These are phyloP conservation scores for Nidula niveotomentosa DNA, from an alignment of 1,284 basidiomycete genomes.

Conservation along the genomic window DNA sequence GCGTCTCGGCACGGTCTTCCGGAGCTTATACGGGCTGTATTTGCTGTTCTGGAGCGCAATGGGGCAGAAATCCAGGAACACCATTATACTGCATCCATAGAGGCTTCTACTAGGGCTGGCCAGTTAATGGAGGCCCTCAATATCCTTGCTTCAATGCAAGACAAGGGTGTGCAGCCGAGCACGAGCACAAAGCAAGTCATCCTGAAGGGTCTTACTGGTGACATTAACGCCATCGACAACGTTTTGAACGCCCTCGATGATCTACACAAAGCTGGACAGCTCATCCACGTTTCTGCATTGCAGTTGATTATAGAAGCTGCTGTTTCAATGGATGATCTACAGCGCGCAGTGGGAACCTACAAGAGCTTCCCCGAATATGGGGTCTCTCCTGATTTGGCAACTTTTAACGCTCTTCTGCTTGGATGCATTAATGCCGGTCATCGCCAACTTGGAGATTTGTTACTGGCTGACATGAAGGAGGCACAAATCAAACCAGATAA, in stretches of 20 bases:
- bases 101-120: slow-evolving; percentile 54
- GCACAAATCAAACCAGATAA: slow-evolving; percentile 51
- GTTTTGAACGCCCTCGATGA: slow-evolving; percentile 68
- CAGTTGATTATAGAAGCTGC: slow-evolving; percentile 71
- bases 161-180: slow-evolving; percentile 29
- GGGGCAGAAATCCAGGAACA: slow-evolving; percentile 59
- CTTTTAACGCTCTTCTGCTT: slow-evolving; percentile 70
- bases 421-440: slow-evolving; percentile 60
- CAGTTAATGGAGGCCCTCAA: slow-evolving; percentile 61
- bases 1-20: slow-evolving; percentile 72
- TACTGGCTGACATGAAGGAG: slow-evolving; percentile 63
- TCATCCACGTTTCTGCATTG: slow-evolving; percentile 56
- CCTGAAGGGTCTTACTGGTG: slow-evolving; percentile 42
- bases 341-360: slow-evolving; percentile 78
- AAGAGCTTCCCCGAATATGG: slow-evolving; percentile 58
- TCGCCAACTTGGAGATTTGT: slow-evolving; percentile 58
- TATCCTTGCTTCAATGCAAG: slow-evolving; percentile 55
- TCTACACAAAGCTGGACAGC: slow-evolving; percentile 46
- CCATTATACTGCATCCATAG: slow-evolving; percentile 70
- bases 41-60: slow-evolving; percentile 51
- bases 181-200: slow-evolving; percentile 50
- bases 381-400: slow-evolving; percentile 58
- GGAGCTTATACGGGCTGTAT: slow-evolving; percentile 64
- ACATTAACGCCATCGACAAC: slow-evolving; percentile 59
- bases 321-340: slow-evolving; percentile 63